Conservation (phyloP, 2,329 filamentous ascomycete genomes). For the Juglanconis juglandina region DNA sequence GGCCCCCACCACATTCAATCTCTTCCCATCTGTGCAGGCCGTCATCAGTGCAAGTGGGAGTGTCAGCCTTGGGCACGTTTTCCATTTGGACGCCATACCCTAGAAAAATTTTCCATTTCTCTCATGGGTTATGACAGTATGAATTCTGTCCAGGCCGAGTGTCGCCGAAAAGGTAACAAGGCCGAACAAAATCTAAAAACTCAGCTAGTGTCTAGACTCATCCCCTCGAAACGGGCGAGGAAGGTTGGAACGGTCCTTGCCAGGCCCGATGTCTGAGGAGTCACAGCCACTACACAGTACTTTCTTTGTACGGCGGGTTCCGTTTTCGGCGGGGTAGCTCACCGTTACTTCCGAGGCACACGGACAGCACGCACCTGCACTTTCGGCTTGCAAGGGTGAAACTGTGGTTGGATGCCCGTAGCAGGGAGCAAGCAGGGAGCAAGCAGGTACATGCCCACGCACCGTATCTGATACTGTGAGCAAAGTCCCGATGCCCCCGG, state of each 20-base stretch:
- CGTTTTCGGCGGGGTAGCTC: background rate
- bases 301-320: background rate
- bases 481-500: too few species aligned
- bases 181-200: too few species aligned
- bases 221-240: background rate
- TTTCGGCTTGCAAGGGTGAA: background rate
- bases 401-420: too few species aligned
- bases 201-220: background rate
- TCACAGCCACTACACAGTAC: too few species aligned
- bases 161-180: background rate
- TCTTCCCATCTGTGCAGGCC: conserved; percentile 2
- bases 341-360: background rate
- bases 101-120: background rate
- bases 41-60: background rate
- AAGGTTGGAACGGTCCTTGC: background rate
- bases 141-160: background rate
- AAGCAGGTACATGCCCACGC: too few species aligned
- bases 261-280: too few species aligned
- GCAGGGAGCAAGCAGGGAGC: too few species aligned
- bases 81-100: background rate
- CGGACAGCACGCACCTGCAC: background rate
- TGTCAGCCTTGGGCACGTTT: conserved; percentile 2
- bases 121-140: background rate
- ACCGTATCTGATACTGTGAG: background rate
- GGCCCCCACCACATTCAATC: background rate